These are phyloP conservation scores for Neurospora sp. DNA, from an alignment of 495 filamentous ascomycete genomes.

Conservation along the genomic window DNA sequence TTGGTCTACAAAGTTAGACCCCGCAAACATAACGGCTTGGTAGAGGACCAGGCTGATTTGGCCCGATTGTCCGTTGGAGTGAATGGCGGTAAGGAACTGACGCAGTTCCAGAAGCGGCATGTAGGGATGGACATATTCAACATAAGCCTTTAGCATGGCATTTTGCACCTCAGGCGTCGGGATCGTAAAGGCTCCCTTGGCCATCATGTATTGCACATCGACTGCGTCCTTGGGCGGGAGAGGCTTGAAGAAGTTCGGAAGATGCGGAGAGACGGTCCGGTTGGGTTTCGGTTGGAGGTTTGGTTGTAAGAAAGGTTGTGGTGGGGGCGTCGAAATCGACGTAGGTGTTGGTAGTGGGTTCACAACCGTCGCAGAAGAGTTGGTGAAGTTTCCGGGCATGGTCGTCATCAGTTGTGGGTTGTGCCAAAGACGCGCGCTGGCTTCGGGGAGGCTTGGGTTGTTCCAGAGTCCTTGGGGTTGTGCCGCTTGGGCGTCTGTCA, in stretches of 20 bases:
- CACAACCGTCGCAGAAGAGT: slow-evolving; percentile 18
- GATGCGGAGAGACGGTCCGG: slow-evolving; percentile 19
- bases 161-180: slow-evolving; percentile 58
- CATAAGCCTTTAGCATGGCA: slow-evolving; percentile 62
- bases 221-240: slow-evolving; percentile 54
- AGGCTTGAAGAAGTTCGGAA: slow-evolving; percentile 66
- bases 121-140: slow-evolving; percentile 79
- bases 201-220: slow-evolving; percentile 62
- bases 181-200: slow-evolving; percentile 65
- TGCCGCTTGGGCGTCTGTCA: not conserved
- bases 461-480: not conserved
- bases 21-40: slow-evolving; percentile 75
- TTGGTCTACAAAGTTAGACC: slow-evolving; percentile 66
- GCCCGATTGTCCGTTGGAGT: slow-evolving; percentile 53
- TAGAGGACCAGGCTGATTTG: slow-evolving; percentile 68
- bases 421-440: not conserved
- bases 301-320: not conserved
- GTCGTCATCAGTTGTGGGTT: not conserved
- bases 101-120: slow-evolving; percentile 79
- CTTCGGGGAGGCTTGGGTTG: not conserved
- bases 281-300: slow-evolving; percentile 2
- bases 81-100: slow-evolving; percentile 58
- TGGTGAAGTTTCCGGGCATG: not conserved
- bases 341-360: not conserved
- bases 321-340: not conserved